Evolutionary conservation across 2,329 filamentous ascomycete species (phyloP), one percentile per base, ranked within the genome.

Genomic region (Colletotrichum karsti): DNA sequence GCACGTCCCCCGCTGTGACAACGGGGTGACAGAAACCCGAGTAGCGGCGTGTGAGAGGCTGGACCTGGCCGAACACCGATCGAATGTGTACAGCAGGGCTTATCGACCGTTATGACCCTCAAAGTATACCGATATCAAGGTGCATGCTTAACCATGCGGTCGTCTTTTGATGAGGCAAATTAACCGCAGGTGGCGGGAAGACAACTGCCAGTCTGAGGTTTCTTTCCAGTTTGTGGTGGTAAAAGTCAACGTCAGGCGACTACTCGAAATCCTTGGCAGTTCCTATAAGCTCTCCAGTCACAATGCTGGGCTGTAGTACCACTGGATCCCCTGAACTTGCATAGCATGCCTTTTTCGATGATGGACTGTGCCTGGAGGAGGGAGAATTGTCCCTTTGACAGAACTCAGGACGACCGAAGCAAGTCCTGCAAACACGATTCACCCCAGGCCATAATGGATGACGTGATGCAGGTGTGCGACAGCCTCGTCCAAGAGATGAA

Each of bases 1-100:
- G 65, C 65, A 68, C 65, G 65, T 65, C 46, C 65, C 54, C 61
- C 64, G 65, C 65, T 68, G 61, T 65, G 65, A 65, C 65, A 59
- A 55, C 65, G 54, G 35, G 46, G 46, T 65, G 65, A 59, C 60
- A 55, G 39, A 58, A 44, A 48, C 20, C 44, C 60, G 65, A 68
- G 61, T 7, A 54, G 53, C 46, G 33, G 22, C 24, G 54, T 33
- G 46, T 64, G 39, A 63, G 53, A 33, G 37, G 44, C 59, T 26
- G 20, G 15, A 18, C 28, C 20, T 37, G 51, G 35, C 60, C 37
- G 53, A 60, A 61, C 15, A 53, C 33, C 33, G 22, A 55, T 39
- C 24, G 22, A 28, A 22, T 35, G 12, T 33, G 33, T 20, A 24
- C 10, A 28, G 35, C 26, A 44, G 13, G 24, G 22, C 33, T 26